Base-by-base conservation (phyloP, 2,329 filamentous ascomycete species). In the Penicillium italicum region DNA sequence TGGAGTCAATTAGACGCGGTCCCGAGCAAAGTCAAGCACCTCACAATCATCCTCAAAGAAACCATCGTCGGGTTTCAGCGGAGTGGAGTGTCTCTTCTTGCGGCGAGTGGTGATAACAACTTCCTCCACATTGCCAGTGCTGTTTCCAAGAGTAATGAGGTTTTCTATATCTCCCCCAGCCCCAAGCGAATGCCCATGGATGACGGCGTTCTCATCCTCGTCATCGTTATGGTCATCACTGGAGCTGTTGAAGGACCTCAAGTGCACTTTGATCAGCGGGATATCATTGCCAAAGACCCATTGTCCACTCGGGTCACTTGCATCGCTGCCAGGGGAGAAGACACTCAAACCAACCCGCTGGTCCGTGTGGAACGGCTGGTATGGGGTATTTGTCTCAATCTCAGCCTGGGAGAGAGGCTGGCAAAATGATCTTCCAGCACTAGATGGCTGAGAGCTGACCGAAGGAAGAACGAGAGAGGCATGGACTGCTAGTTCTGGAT, bases 1-100 rank as follows among this genome's bases (percentile, higher is more conserved):
- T 49, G 2, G 26, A 18, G 42, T 57, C 30, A 40, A 50, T 74
- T 65, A 79, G 42, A 83, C 81, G 42, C 81, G 72, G 59, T 83
- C 81, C 49, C 78, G 75, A 14, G 91, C 89, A 81, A 94, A 95
- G 75, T 96, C 91, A 60, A 96, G 81, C 55, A 96, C 89, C 71
- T 96, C 91, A 64, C 90, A 94, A 69, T 95, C 91, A 70, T 96
- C 90, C 74, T 96, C 91, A 66, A 96, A 96, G 73, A 96, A 95
- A 51, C 84, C 83, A 55, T 90, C 88, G 42, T 86, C 85, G 11
- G 75, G 71, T 44, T 70, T 72, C 43, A 64, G 58, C 0, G 64
- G 61, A 41, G 62, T 62, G 20, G 65, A 59, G 41, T 65, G 60
- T 38, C 81, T 84, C 65, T 84, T 83, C 56, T 89, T 84, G 50